These are phyloP conservation scores for Ensete ventricosum DNA, from an alignment of 176 grass and related monocot species.

Conservation along the genomic window DNA sequence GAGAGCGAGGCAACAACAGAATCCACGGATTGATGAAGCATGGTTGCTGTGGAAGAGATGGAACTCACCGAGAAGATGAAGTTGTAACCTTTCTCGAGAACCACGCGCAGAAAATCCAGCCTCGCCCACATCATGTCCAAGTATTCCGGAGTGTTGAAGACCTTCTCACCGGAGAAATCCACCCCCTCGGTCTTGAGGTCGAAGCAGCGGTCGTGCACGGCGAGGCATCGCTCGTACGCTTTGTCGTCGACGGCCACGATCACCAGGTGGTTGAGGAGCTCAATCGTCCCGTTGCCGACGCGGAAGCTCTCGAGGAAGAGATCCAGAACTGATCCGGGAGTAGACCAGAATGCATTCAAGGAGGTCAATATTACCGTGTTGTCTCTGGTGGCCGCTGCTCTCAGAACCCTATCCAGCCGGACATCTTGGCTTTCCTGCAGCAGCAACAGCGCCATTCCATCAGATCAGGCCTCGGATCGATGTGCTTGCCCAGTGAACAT, in stretches of 20 bases:
- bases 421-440: not conserved
- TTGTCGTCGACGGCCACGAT: constrained; percentile 46
- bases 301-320: constrained; percentile 54
- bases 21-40: not conserved
- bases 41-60: not conserved
- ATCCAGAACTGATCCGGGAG: constrained; percentile 39
- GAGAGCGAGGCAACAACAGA: not conserved
- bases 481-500: too few relatives aligned
- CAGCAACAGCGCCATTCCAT: too few relatives aligned
- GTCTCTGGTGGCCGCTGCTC: constrained; percentile 34
- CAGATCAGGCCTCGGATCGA: too few relatives aligned
- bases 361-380: constrained; percentile 58
- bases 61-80: constrained; percentile 48
- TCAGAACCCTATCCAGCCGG: constrained; percentile 6
- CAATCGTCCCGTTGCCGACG: constrained; percentile 31
- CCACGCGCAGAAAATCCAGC: constrained; percentile 31
- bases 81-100: constrained; percentile 63
- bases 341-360: constrained; percentile 59
- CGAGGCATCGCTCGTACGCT: constrained; percentile 35
- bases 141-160: constrained; percentile 39
- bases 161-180: constrained; percentile 24
- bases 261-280: constrained; percentile 42
- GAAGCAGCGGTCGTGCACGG: constrained; percentile 54
- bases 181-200: constrained; percentile 16
- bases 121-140: constrained; percentile 58